A percentile compares a stretch with the other conserved stretches of the same genome.
Evolutionary conservation across 2,329 filamentous ascomycete species (phyloP).

Genomic region (Aspergillus caelatus): DNA sequence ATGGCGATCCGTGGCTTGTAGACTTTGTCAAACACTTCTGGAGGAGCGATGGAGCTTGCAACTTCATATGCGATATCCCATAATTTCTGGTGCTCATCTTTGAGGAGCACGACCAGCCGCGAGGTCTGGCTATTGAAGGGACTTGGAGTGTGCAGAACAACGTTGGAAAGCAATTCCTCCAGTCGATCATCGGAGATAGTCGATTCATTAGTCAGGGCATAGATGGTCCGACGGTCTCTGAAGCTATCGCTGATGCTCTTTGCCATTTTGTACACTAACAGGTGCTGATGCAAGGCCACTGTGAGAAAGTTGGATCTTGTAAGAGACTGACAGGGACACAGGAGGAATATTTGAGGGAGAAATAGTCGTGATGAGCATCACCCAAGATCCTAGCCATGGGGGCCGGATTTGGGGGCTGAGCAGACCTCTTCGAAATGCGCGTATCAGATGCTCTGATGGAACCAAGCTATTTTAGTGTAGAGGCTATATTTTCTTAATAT

Average conservation of each 20-base stretch:
- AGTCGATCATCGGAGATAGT: slow-evolving; percentile 40
- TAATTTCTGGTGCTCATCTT: slow-evolving; percentile 81
- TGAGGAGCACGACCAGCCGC: slow-evolving; percentile 76
- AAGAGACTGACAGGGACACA: not conserved
- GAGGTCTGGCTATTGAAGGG: slow-evolving; percentile 90
- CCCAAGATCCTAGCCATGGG: not conserved
- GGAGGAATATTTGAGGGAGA: not conserved
- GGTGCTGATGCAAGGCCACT: not conserved
- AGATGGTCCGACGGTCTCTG: slow-evolving; percentile 40
- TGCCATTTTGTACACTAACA: not conserved
- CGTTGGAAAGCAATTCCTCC: slow-evolving; percentile 42
- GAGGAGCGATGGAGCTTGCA: not conserved
- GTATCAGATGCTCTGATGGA: not conserved
- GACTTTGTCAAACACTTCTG: not conserved
- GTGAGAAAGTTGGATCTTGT: not conserved
- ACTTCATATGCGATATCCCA: slow-evolving; percentile 67
- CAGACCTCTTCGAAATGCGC: not conserved
- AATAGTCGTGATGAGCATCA: not conserved
- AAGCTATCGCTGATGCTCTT: not conserved
- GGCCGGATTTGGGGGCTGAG: not conserved
- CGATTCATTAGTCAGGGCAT: slow-evolving; percentile 37
- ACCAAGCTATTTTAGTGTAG: not conserved
- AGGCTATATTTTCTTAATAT: not conserved
- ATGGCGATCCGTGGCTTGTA: not conserved
- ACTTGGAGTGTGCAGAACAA: slow-evolving; percentile 71